A percentile compares a stretch with the other conserved stretches of the same genome.
Conservation (phyloP, 1,284 basidiomycete genomes). For the Irpex rosettiformis region DNA sequence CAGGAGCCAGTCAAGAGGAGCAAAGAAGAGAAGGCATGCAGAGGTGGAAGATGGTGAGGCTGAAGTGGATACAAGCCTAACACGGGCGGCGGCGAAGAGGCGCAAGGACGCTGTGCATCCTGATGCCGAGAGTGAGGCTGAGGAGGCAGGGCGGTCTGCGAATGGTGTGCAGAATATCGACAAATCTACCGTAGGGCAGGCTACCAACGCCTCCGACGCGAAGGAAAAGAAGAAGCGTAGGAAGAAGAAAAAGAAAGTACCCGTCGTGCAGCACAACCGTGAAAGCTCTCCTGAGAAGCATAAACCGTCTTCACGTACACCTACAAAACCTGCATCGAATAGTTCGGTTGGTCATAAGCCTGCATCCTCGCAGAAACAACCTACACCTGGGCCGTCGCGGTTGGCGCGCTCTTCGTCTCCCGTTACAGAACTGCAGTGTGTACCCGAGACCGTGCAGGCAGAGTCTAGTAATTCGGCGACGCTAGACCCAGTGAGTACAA, state of each 20-base stretch:
- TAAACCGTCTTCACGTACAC: not conserved
- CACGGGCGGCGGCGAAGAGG: not conserved
- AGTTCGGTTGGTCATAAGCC: too few relatives aligned
- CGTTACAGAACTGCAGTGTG: too few relatives aligned
- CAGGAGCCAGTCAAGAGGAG: not conserved
- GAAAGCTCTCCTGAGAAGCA: not conserved
- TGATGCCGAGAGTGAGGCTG: not conserved
- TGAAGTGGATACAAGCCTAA: too few relatives aligned
- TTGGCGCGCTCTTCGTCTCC: not conserved
- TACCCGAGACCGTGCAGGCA: not conserved
- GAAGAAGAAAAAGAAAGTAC: not conserved
- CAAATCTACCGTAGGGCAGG: too few relatives aligned
- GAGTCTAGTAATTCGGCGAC: not conserved
- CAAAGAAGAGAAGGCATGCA: not conserved
- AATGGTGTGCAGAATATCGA: not conserved
- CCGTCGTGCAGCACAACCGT: not conserved
- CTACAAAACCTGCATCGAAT: too few relatives aligned
- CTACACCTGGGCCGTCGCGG: slow-evolving; percentile 3
- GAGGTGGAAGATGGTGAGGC: not conserved
- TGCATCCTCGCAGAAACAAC: not conserved
- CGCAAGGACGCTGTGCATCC: not conserved
- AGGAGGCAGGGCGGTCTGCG: not conserved
- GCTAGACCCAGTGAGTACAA: not conserved
- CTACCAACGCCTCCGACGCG: too few relatives aligned
- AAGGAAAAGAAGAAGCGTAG: not conserved